These are phyloP conservation scores for Daldinia bambusicola DNA, from an alignment of 495 filamentous ascomycete genomes.

Conservation along the genomic window DNA sequence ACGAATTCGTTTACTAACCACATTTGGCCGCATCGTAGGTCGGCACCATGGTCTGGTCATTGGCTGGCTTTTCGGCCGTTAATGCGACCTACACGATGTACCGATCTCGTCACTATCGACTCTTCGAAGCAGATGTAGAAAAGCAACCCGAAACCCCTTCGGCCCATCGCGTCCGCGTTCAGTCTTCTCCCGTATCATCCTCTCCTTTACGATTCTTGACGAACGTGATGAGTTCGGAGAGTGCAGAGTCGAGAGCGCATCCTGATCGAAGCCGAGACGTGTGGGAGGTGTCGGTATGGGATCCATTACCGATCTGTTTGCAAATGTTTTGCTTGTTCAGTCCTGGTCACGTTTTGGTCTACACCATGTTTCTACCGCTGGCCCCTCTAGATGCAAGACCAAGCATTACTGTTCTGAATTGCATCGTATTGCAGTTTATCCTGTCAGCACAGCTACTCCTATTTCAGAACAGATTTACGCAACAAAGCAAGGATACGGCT, in stretches of 20 bases:
- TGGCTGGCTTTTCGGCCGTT: slow-evolving; percentile 69
- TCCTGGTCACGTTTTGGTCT: slow-evolving; percentile 88
- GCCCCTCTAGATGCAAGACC: slow-evolving; percentile 77
- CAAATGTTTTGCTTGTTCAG: slow-evolving; percentile 91
- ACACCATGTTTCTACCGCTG: slow-evolving; percentile 86
- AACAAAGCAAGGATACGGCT: slow-evolving; percentile 84
- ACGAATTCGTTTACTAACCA: slow-evolving; percentile 15
- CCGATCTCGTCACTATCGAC: slow-evolving; percentile 84
- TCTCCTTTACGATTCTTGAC: slow-evolving; percentile 83
- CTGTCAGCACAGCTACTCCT: slow-evolving; percentile 81
- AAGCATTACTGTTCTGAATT: slow-evolving; percentile 84
- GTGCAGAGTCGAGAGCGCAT: slow-evolving; percentile 80
- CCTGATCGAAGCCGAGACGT: slow-evolving; percentile 88
- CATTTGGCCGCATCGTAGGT: slow-evolving; percentile 59
- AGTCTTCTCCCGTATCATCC: slow-evolving; percentile 81
- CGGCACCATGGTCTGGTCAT: slow-evolving; percentile 71
- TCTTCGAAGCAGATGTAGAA: slow-evolving; percentile 89
- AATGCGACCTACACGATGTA: slow-evolving; percentile 88
- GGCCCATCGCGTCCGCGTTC: slow-evolving; percentile 87
- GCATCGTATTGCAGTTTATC: slow-evolving; percentile 73
- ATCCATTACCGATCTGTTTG: slow-evolving; percentile 84
- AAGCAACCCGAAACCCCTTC: slow-evolving; percentile 79
- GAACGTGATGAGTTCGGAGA: slow-evolving; percentile 66
- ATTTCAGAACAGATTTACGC: slow-evolving; percentile 75
- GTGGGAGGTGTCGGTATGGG: slow-evolving; percentile 95